Percentiles rank a stretch among this genome's conserved stretches.
Conservation (phyloP, 805 yeast species). For the Vanderwaltozyma yarrowii region DNA sequence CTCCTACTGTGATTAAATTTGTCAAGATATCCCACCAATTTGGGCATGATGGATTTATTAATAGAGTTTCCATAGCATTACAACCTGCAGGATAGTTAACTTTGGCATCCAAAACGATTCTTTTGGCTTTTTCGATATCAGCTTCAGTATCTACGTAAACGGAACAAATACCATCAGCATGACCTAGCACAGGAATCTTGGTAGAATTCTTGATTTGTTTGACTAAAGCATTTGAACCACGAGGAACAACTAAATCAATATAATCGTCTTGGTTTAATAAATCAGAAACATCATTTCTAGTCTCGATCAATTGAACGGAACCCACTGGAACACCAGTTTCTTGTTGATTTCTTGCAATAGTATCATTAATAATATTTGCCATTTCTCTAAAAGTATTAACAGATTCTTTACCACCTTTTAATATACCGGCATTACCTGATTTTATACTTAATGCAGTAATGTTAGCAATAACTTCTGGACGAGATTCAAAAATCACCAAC, state of each 20-base stretch:
- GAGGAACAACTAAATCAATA: slow-evolving; percentile 91
- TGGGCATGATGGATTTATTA: slow-evolving; percentile 37
- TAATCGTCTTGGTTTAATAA: slow-evolving; percentile 75
- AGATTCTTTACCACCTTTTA: slow-evolving; percentile 96
- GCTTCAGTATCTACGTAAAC: slow-evolving; percentile 72
- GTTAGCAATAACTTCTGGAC: slow-evolving; percentile 98
- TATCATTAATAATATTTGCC: slow-evolving; percentile 56
- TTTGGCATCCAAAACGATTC: slow-evolving; percentile 74
- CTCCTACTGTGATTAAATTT: slow-evolving; percentile 45
- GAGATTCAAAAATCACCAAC: slow-evolving; percentile 84
- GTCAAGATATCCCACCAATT: slow-evolving; percentile 31
- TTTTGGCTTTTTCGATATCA: slow-evolving; percentile 65
- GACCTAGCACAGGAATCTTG: slow-evolving; percentile 95
- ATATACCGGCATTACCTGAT: slow-evolving; percentile 92
- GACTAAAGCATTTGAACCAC: slow-evolving; percentile 94
- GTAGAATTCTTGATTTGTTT: slow-evolving; percentile 77
- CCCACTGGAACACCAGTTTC: slow-evolving; percentile 66
- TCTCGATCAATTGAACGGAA: slow-evolving; percentile 78
- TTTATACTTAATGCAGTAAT: slow-evolving; percentile 92
- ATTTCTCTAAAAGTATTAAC: slow-evolving; percentile 73
- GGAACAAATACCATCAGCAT: slow-evolving; percentile 96
- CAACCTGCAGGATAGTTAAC: slow-evolving; percentile 99
- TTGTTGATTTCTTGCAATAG: slow-evolving; percentile 33
- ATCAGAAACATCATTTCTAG: slow-evolving; percentile 84
- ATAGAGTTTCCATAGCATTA: slow-evolving; percentile 85